A percentile compares a stretch with the other conserved stretches of the same genome.
These are phyloP conservation scores for Patellifolia procumbens DNA, from an alignment of 179 eudicot genomes.

Conservation along the genomic window DNA sequence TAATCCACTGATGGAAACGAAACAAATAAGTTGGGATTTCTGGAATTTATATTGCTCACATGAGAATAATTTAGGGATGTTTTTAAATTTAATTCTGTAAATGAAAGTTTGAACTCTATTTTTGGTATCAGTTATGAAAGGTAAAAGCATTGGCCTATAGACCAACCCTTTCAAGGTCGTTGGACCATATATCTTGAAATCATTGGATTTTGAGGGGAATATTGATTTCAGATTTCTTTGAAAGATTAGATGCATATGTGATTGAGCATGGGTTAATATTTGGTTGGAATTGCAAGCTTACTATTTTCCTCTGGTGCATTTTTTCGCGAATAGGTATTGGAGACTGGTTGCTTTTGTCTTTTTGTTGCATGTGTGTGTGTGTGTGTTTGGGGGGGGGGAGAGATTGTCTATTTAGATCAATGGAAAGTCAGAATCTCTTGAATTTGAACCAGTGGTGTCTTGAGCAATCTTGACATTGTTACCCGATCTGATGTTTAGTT, in stretches of 20 bases:
- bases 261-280: neutral
- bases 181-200: neutral
- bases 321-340: neutral
- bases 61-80: neutral
- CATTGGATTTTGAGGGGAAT: neutral
- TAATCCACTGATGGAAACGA: neutral
- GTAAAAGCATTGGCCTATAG: neutral
- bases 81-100: no score
- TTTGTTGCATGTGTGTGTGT: neutral
- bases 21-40: neutral
- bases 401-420: no score
- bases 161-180: neutral
- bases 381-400: no score
- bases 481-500: neutral
- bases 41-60: neutral
- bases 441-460: neutral
- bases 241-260: neutral
- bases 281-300: neutral
- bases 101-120: neutral
- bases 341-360: neutral
- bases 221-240: neutral
- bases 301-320: neutral
- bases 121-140: neutral
- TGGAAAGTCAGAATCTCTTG: no score
- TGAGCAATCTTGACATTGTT: neutral